A percentile compares a stretch with the other conserved stretches of the same genome.
Evolutionary conservation across 208 protist species (phyloP).

Genomic region (Jaenimonas drosophilae): DNA sequence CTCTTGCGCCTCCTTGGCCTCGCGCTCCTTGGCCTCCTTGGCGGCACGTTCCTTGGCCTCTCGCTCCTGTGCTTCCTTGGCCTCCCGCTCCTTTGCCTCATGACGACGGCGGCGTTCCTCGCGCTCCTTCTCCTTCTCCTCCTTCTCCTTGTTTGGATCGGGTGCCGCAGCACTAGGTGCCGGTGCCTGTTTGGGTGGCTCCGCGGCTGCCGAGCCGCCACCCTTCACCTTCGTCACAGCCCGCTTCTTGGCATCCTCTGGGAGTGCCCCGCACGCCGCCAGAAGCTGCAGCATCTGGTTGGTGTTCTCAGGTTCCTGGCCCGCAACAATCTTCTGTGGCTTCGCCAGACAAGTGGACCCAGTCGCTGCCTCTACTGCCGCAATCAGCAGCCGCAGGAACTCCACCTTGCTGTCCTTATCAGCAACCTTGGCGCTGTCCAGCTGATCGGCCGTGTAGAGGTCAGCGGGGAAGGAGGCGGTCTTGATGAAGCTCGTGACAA

Average conservation of each 20-base stretch:
- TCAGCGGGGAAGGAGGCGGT: conserved; percentile 64
- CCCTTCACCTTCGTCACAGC: conserved; percentile 59
- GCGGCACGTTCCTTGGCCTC: conserved; percentile 9
- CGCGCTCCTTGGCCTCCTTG: conserved; percentile 11
- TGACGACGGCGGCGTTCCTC: conserved; percentile 4
- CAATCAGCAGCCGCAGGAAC: conserved; percentile 70
- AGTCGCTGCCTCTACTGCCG: conserved; percentile 68
- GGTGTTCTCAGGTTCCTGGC: conserved; percentile 78
- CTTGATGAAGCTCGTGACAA: conserved; percentile 58
- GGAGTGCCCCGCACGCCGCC: conserved; percentile 53
- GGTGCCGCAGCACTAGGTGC: conserved; percentile 3
- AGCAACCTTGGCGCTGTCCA: conserved; percentile 62
- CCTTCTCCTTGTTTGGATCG: conserved; percentile 11
- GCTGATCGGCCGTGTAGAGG: conserved; percentile 45
- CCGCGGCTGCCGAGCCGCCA: conserved; percentile 1
- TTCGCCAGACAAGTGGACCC: conserved; percentile 37
- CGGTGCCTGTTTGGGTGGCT: not conserved
- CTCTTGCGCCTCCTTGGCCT: conserved; percentile 12
- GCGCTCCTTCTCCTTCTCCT: conserved; percentile 12
- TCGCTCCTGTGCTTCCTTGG: conserved; percentile 7
- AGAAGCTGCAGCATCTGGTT: conserved; percentile 83
- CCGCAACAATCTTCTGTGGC: conserved; percentile 79
- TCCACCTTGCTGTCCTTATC: conserved; percentile 81
- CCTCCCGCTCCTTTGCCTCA: not conserved
- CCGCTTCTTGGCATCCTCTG: conserved; percentile 35